These are phyloP conservation scores for Hygrophorus russula DNA, from an alignment of 768 basidiomycete species.

Conservation along the genomic window DNA sequence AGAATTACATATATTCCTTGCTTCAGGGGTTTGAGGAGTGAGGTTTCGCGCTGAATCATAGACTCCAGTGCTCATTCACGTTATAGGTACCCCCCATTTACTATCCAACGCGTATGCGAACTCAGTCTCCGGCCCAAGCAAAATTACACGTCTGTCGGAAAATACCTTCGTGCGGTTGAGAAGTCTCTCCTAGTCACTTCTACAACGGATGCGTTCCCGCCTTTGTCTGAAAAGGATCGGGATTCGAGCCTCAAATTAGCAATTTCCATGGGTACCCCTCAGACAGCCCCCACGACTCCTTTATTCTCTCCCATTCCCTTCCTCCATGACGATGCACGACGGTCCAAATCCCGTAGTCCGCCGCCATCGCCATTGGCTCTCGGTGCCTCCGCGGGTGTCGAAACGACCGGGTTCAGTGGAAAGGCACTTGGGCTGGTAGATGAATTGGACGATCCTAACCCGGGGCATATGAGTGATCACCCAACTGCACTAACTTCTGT, in stretches of 20 bases:
- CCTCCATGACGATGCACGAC: constrained; percentile 72
- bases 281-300: constrained; percentile 62
- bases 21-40: constrained; percentile 71
- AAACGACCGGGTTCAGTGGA: constrained; percentile 25
- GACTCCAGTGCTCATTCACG: constrained; percentile 2
- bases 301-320: constrained; percentile 85
- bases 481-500: constrained; percentile 59
- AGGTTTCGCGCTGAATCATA: constrained; percentile 13
- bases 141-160: constrained; percentile 71
- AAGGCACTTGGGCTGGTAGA: constrained; percentile 71
- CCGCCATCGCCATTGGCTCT: constrained; percentile 65
- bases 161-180: constrained; percentile 82
- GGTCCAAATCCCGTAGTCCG: constrained; percentile 70
- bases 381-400: constrained; percentile 20
- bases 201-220: constrained; percentile 51
- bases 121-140: constrained; percentile 57
- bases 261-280: constrained; percentile 25
- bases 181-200: constrained; percentile 79
- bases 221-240: background rate
- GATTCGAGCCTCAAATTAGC: background rate
- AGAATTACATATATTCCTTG: constrained; percentile 45
- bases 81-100: constrained; percentile 64
- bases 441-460: constrained; percentile 75
- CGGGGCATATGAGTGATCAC: constrained; percentile 76
- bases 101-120: constrained; percentile 83